A percentile compares a stretch with the other conserved stretches of the same genome.
Conservation (phyloP, 2,329 filamentous ascomycete species). For the Paracoccidioides lutzii region DNA sequence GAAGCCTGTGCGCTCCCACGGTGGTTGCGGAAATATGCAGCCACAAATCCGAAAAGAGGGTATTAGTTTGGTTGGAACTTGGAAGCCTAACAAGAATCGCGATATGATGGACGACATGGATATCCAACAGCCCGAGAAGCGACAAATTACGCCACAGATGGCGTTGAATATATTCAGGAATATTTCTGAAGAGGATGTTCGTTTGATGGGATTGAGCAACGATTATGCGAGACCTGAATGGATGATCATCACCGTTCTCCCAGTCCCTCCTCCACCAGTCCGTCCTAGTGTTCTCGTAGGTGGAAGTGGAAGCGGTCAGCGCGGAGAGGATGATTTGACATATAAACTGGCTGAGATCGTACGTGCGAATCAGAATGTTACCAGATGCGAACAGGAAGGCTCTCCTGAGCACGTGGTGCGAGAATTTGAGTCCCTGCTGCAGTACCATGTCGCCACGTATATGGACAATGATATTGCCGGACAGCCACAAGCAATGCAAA, state of each 20-base stretch:
- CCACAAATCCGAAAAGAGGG: constrained; percentile 80
- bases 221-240: constrained; percentile 95
- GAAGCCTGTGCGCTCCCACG: constrained; percentile 51
- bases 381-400: constrained; percentile 79
- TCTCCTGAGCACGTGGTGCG: constrained; percentile 80
- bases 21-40: constrained; percentile 84
- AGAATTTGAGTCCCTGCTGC: constrained; percentile 82
- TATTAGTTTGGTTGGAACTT: constrained; percentile 65
- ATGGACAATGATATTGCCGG: constrained; percentile 99
- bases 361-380: constrained; percentile 88
- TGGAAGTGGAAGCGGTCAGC: constrained; percentile 78
- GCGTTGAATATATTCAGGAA: constrained; percentile 76
- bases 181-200: constrained; percentile 68
- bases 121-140: constrained; percentile 61
- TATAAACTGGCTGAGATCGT: constrained; percentile 99
- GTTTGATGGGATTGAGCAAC: constrained; percentile 79
- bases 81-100: constrained; percentile 56
- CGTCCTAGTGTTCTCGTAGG: constrained; percentile 96
- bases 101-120: constrained; percentile 54
- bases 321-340: constrained; percentile 96
- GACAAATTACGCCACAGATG: constrained; percentile 67
- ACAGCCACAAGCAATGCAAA: constrained; percentile 85
- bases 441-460: constrained; percentile 97
- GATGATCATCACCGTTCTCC: constrained; percentile 93
- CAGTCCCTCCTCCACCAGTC: constrained; percentile 89